Evolutionary conservation across 2,329 filamentous ascomycete species (phyloP).

Genomic region (Hypoxylon sp.): DNA sequence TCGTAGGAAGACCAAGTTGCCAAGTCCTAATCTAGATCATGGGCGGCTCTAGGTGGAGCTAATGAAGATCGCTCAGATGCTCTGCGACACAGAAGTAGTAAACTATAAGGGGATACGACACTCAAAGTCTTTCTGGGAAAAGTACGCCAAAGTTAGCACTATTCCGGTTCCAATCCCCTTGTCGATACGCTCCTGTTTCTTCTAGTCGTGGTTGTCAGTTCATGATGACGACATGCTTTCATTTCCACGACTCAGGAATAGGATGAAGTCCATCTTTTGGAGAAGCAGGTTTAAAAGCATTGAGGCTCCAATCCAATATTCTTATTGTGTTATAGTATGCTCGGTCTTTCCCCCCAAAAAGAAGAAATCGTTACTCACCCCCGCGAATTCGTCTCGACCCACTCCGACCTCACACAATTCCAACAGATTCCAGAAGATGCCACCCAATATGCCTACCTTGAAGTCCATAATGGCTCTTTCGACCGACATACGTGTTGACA

Average conservation of each 20-base stretch:
- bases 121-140: not conserved
- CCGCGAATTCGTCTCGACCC: not conserved
- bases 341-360: not conserved
- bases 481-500: constrained; percentile 3
- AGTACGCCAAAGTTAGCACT: not conserved
- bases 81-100: too few species aligned
- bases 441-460: constrained; percentile 18
- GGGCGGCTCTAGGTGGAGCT: constrained; percentile 12
- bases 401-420: not conserved
- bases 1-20: not conserved
- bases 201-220: not conserved
- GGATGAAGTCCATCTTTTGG: not conserved
- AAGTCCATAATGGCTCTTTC: constrained; percentile 22
- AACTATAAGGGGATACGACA: too few species aligned
- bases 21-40: constrained; percentile 3
- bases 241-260: not conserved
- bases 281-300: constrained; percentile 1
- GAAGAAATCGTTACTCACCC: not conserved
- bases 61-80: constrained; percentile 4
- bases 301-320: not conserved
- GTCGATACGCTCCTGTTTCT: not conserved
- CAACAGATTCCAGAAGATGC: not conserved
- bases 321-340: not conserved
- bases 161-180: constrained; percentile 3
- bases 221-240: constrained; percentile 5